Percentiles rank a stretch among this genome's conserved stretches.
These are phyloP conservation scores for Irineochytrium annulatum DNA, from an alignment of 192 early-diverging fungal species.

Conservation along the genomic window DNA sequence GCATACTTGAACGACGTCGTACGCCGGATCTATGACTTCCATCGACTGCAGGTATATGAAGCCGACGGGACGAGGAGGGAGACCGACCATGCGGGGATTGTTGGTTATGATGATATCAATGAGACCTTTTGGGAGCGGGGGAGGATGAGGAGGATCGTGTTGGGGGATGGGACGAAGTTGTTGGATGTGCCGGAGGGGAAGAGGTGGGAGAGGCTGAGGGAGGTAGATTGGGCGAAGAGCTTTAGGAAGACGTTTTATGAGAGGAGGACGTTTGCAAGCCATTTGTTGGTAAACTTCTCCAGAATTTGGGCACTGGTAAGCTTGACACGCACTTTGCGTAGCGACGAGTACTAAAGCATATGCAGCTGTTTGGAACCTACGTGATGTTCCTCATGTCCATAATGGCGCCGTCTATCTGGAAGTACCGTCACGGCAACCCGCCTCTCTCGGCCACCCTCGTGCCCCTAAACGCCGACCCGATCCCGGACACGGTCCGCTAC, in stretches of 20 bases:
- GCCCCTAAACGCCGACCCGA: neutral
- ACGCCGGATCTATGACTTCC: slow-evolving; percentile 66
- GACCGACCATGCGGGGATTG: slow-evolving; percentile 65
- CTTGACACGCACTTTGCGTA: too few relatives aligned
- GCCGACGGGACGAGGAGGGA: slow-evolving; percentile 78
- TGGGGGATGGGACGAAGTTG: slow-evolving; percentile 47
- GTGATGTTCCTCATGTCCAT: neutral
- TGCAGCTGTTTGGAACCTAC: neutral
- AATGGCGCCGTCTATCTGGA: neutral
- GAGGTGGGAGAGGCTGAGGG: slow-evolving; percentile 56
- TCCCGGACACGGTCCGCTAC: neutral
- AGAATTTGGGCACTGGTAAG: slow-evolving; percentile 2
- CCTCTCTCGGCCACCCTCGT: too few relatives aligned
- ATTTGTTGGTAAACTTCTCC: slow-evolving; percentile 74
- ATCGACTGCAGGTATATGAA: slow-evolving; percentile 73
- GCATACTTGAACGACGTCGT: slow-evolving; percentile 67
- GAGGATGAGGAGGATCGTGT: slow-evolving; percentile 53
- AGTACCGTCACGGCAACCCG: neutral
- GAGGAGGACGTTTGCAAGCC: slow-evolving; percentile 72
- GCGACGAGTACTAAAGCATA: too few relatives aligned
- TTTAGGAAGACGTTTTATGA: slow-evolving; percentile 83
- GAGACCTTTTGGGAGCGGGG: slow-evolving; percentile 77
- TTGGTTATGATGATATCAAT: slow-evolving; percentile 49
- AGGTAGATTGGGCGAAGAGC: slow-evolving; percentile 66
- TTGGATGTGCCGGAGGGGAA: slow-evolving; percentile 57